These are phyloP conservation scores for Nicotiana knightiana DNA, from an alignment of 257 asterid species.

Conservation along the genomic window DNA sequence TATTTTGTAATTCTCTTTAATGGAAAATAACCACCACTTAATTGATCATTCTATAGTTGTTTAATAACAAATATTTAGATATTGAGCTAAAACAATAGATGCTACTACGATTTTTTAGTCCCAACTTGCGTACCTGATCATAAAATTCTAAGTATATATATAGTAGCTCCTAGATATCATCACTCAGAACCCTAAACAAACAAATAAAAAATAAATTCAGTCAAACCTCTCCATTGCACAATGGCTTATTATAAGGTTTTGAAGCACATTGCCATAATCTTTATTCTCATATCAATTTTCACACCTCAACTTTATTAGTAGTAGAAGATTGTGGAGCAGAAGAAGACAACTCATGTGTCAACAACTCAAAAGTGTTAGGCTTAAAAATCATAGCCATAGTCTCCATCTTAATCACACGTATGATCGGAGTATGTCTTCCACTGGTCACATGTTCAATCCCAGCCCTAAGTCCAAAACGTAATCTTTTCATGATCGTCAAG, in stretches of 20 bases:
- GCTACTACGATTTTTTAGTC: background rate
- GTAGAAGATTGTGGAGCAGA: constrained; percentile 33
- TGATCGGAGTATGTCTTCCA: constrained; percentile 56
- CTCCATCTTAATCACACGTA: constrained; percentile 38
- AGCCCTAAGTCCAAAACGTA: constrained; percentile 37
- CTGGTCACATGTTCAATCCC: constrained; percentile 37
- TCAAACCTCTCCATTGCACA: background rate
- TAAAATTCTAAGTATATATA: background rate
- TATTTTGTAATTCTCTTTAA: too few species aligned
- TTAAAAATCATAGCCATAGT: constrained; percentile 58
- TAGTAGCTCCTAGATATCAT: background rate
- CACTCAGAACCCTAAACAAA: background rate
- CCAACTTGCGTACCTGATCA: background rate
- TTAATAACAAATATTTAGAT: too few species aligned
- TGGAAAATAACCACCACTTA: too few species aligned
- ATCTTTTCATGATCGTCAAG: constrained; percentile 40
- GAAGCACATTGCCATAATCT: constrained; percentile 3
- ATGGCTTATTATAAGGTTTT: background rate
- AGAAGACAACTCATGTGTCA: constrained; percentile 19
- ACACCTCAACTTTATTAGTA: constrained; percentile 16
- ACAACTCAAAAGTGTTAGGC: constrained; percentile 38
- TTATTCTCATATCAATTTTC: constrained; percentile 17
- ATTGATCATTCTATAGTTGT: background rate
- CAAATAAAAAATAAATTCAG: background rate
- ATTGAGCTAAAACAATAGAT: too few species aligned